Evolutionary conservation across 306 rosid species (phyloP).

Genomic region (Fagus crenata): DNA sequence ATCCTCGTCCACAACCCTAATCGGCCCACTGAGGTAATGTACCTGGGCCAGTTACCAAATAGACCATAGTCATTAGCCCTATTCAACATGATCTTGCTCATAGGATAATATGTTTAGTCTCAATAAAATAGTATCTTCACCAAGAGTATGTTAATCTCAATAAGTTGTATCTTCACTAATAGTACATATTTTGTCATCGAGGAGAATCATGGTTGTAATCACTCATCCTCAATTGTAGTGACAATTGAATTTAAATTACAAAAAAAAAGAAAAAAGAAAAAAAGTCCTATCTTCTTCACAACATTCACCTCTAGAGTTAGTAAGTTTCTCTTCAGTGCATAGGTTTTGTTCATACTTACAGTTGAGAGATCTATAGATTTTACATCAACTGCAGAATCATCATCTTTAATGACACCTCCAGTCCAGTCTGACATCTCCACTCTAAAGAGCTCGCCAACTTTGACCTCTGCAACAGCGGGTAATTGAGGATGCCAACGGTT

Average conservation of each 20-base stretch:
- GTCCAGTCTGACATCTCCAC: slow-evolving; percentile 89
- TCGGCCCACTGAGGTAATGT: slow-evolving; percentile 87
- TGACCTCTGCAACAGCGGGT: slow-evolving; percentile 55
- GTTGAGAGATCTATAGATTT: slow-evolving; percentile 60
- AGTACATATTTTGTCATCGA: too few relatives aligned
- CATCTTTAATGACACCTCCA: slow-evolving; percentile 63
- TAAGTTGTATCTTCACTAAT: background rate
- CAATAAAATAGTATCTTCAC: background rate
- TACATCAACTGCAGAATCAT: slow-evolving; percentile 63
- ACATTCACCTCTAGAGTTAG: background rate
- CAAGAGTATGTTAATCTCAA: background rate
- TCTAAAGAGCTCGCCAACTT: slow-evolving; percentile 54
- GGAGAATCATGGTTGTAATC: too few relatives aligned
- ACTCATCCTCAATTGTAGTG: too few relatives aligned
- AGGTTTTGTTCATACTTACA: slow-evolving; percentile 48
- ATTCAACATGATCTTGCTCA: background rate
- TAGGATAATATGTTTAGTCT: background rate
- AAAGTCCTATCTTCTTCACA: background rate
- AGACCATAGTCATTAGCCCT: slow-evolving; percentile 9
- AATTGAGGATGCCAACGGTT: slow-evolving; percentile 87
- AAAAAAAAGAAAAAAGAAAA: too few relatives aligned
- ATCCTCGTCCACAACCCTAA: slow-evolving; percentile 62
- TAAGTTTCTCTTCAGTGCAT: background rate
- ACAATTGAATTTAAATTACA: too few relatives aligned
- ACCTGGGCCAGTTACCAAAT: slow-evolving; percentile 38